Conservation (phyloP, 192 early-diverging fungal species). For the Physocladia obscura region DNA sequence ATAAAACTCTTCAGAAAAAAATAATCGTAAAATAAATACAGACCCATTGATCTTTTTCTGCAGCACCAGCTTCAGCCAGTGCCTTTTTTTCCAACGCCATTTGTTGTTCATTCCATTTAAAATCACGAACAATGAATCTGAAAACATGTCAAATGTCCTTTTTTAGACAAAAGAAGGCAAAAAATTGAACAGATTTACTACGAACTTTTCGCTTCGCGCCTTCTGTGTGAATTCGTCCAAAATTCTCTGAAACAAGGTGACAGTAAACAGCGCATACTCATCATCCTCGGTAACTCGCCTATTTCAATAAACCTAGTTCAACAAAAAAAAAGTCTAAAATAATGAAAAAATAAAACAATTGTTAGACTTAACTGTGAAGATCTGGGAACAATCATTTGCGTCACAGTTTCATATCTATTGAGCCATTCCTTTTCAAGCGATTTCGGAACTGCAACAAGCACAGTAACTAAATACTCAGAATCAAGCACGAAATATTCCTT, state of each 20-base stretch:
- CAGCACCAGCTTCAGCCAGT: conserved; percentile 65
- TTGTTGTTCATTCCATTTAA: conserved; percentile 84
- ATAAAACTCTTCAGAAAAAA: background rate
- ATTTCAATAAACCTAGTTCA: background rate
- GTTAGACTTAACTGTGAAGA: conserved; percentile 72
- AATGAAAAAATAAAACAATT: background rate
- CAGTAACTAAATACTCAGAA: conserved; percentile 91
- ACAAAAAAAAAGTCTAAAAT: background rate
- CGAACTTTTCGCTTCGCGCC: conserved; percentile 56
- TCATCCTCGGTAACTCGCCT: conserved; percentile 89
- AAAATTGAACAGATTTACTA: background rate
- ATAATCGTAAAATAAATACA: background rate
- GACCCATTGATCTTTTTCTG: conserved; percentile 79
- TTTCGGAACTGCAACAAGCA: conserved; percentile 93
- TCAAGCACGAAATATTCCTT: conserved; percentile 87
- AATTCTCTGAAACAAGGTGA: conserved; percentile 87
- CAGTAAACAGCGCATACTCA: conserved; percentile 90
- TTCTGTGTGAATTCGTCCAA: conserved; percentile 88
- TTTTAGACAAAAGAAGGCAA: background rate
- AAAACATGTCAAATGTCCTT: conserved; percentile 19
- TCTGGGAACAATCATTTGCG: conserved; percentile 94
- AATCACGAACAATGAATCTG: conserved; percentile 93
- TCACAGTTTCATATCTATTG: conserved; percentile 83
- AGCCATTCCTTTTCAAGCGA: conserved; percentile 78
- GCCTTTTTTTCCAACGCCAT: conserved; percentile 59